phyloP scores from a whole-genome alignment of 1,284 basidiomycete species.

The Testicularia cyperi region DNA sequence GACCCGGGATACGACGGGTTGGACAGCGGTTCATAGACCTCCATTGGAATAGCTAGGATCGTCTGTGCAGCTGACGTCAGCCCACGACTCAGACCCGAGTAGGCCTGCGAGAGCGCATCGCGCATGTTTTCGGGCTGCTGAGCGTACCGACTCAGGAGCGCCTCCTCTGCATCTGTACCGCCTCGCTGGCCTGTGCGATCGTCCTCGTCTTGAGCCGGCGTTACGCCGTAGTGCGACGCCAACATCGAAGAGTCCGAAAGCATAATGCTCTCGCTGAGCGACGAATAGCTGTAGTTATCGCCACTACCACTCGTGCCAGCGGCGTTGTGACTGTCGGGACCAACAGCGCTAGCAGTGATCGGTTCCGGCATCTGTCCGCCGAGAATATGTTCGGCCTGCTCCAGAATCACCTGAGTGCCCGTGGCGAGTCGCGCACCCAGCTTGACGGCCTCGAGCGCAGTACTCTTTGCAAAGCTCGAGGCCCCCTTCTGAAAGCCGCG shows the following conservation, averaged over 20 bases:
- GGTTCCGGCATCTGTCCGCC: slow-evolving; percentile 67
- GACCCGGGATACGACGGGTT: slow-evolving; percentile 75
- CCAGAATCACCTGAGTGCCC: slow-evolving; percentile 93
- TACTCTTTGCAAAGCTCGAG: slow-evolving; percentile 85
- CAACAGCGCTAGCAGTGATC: slow-evolving; percentile 70
- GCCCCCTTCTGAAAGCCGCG: slow-evolving; percentile 92
- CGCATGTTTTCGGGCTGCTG: slow-evolving; percentile 79
- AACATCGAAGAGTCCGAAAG: neutral
- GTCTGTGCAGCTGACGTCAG: slow-evolving; percentile 93
- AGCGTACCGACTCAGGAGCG: slow-evolving; percentile 77
- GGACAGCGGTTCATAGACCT: slow-evolving; percentile 78
- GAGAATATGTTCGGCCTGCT: slow-evolving; percentile 88
- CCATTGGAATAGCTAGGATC: slow-evolving; percentile 97
- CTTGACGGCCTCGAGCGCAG: slow-evolving; percentile 90
- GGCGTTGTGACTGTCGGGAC: too few species aligned
- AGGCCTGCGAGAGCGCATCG: slow-evolving; percentile 87
- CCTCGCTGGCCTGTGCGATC: neutral
- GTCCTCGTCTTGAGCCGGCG: neutral
- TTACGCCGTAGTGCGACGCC: slow-evolving; percentile 61
- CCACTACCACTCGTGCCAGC: too few species aligned
- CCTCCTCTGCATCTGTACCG: slow-evolving; percentile 1
- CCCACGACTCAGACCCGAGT: slow-evolving; percentile 69
- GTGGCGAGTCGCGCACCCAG: slow-evolving; percentile 92
- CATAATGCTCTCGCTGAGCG: slow-evolving; percentile 22
- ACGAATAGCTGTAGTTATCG: slow-evolving; percentile 16